Evolutionary conservation across 2,329 filamentous ascomycete genomes (phyloP).

Genomic region (Pestalotiopsis sp.): DNA sequence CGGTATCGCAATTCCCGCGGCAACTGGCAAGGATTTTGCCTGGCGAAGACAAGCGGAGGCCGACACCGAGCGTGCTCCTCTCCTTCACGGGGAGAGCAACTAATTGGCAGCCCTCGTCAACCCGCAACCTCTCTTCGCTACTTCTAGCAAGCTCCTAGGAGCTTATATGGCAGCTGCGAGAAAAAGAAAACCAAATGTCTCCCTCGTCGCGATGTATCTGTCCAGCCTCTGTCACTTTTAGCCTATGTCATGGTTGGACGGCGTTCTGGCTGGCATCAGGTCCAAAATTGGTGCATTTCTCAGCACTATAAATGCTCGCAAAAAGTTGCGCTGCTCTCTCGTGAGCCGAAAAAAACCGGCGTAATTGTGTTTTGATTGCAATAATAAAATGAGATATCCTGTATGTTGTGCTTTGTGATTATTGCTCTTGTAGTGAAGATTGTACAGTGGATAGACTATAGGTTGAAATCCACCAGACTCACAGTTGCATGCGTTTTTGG

Average conservation of each 20-base stretch:
- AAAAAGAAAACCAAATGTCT: too few relatives aligned
- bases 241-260: too few relatives aligned
- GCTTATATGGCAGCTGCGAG: not conserved
- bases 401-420: too few relatives aligned
- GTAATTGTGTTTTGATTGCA: not conserved
- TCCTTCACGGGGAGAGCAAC: constrained; percentile 49
- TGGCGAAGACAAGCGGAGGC: constrained; percentile 44
- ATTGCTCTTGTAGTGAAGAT: too few relatives aligned
- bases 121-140: not conserved
- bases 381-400: too few relatives aligned
- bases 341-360: not conserved
- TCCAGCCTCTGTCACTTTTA: too few relatives aligned
- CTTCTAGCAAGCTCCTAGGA: not conserved
- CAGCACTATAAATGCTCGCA: too few relatives aligned
- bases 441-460: too few relatives aligned
- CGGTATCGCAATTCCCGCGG: constrained; percentile 62
- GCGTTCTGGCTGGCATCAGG: not conserved
- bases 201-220: too few relatives aligned
- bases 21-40: constrained; percentile 57
- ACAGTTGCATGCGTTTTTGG: too few relatives aligned
- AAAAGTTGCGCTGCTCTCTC: too few relatives aligned
- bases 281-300: not conserved
- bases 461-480: too few relatives aligned
- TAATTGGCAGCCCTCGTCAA: constrained; percentile 17
- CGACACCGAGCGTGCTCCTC: constrained; percentile 61